phyloP scores from a whole-genome alignment of 1,139 yeast species.

The Zygotorulaspora mrakii region DNA sequence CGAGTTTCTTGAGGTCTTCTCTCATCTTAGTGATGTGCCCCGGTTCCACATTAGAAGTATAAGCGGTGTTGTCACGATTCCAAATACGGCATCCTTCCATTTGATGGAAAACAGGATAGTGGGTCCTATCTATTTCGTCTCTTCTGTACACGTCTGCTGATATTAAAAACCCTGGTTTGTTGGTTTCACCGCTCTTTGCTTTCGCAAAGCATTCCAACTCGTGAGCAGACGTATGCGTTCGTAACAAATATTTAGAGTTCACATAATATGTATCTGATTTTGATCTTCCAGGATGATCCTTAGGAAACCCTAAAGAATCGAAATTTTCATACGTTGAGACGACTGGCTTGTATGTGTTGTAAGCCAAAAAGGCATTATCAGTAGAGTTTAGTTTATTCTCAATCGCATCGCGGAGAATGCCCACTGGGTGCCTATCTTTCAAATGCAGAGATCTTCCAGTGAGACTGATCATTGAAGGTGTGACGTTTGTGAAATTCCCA shows the following conservation, averaged over 20 bases:
- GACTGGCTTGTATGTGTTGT: slow-evolving; percentile 76
- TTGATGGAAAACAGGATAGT: slow-evolving; percentile 96
- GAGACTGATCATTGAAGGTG: slow-evolving; percentile 65
- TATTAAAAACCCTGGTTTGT: slow-evolving; percentile 85
- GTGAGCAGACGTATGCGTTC: slow-evolving; percentile 98
- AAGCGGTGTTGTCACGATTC: slow-evolving; percentile 45
- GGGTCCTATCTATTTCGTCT: slow-evolving; percentile 93
- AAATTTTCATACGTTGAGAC: slow-evolving; percentile 82
- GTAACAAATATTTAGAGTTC: slow-evolving; percentile 62
- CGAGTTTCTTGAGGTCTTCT: slow-evolving; percentile 38
- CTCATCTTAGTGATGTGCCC: slow-evolving; percentile 27
- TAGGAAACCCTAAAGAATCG: slow-evolving; percentile 86
- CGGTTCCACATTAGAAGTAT: slow-evolving; percentile 15
- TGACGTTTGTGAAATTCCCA: slow-evolving; percentile 75
- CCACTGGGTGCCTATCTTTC: slow-evolving; percentile 78
- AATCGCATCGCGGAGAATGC: slow-evolving; percentile 71
- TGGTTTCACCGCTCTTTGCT: slow-evolving; percentile 38
- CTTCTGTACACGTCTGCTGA: slow-evolving; percentile 95
- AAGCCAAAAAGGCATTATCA: slow-evolving; percentile 63
- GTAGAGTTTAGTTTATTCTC: slow-evolving; percentile 61
- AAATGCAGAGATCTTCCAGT: slow-evolving; percentile 73
- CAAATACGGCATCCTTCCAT: slow-evolving; percentile 95
- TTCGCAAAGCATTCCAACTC: slow-evolving; percentile 72
- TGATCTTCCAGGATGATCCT: slow-evolving; percentile 90
- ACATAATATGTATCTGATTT: slow-evolving; percentile 90